phyloP scores from a whole-genome alignment of 805 yeast genomes.

The Lachancea thermotolerans region DNA sequence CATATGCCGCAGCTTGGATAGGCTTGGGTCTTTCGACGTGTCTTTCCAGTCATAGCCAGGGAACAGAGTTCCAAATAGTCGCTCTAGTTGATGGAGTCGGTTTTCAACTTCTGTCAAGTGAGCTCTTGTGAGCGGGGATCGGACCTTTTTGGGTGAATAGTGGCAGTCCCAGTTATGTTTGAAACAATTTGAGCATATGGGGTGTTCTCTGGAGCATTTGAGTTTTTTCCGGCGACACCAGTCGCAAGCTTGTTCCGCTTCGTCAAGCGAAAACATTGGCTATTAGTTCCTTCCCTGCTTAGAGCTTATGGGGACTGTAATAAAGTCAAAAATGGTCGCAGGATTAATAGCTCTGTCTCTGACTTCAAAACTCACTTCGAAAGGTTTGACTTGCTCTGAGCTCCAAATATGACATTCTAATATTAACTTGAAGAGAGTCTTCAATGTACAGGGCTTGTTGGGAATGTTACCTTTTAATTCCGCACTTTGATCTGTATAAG shows the following conservation, averaged over 20 bases:
- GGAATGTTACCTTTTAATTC: too few relatives aligned
- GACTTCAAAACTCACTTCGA: too few relatives aligned
- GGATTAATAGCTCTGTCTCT: too few relatives aligned
- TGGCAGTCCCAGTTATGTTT: conserved; percentile 68
- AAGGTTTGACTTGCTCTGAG: too few relatives aligned
- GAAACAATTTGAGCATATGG: conserved; percentile 68
- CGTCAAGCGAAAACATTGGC: too few relatives aligned
- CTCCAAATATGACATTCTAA: too few relatives aligned
- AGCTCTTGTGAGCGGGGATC: conserved; percentile 78
- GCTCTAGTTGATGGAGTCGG: conserved; percentile 42
- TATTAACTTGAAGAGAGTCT: too few relatives aligned
- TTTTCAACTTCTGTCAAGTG: conserved; percentile 72
- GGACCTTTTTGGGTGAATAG: conserved; percentile 69
- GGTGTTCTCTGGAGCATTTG: conserved; percentile 72
- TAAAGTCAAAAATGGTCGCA: too few relatives aligned
- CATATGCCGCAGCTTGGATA: not conserved
- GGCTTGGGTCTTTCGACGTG: conserved; percentile 16
- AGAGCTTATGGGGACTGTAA: too few relatives aligned
- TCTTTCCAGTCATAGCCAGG: conserved; percentile 44
- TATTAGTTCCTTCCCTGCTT: too few relatives aligned
- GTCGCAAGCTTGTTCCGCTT: conserved; percentile 47
- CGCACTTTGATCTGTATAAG: too few relatives aligned
- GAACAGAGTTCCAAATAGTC: conserved; percentile 35
- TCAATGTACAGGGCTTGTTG: too few relatives aligned
- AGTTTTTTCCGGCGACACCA: conserved; percentile 75